Base-by-base conservation (phyloP, 2,329 filamentous ascomycete genomes). In the Cladosporium cucumerinum region DNA sequence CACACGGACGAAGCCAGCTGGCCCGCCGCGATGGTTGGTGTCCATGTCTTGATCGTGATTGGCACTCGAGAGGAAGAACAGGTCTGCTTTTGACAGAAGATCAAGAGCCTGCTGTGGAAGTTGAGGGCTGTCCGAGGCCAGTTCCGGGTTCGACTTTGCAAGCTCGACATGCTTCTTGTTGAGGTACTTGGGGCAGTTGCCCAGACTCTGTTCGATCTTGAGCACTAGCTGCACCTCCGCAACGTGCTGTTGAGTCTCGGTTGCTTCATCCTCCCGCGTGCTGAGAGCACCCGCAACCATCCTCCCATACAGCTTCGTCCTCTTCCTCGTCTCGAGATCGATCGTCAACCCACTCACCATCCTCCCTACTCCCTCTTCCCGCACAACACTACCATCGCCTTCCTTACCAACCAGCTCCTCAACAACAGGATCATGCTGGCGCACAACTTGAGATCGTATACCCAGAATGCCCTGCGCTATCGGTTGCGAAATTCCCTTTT, bases 171-270 rank as follows among this genome's bases (percentile, higher is more conserved):
- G 79, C 73, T 90, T 93, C 71, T 86, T 86, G 76, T 94, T 95
- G 36, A 96, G 74, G 71, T 96, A 96, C 76, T 96, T 96, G 1
- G 92, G 92, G 71, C 92, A 96, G 71, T 95, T 96, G 0, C 91
- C 86, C 10, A 96, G 72, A 69, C 87, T 90, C 75, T 91, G 88
- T 34, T 89, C 84, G 64, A 96, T 86, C 48, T 84, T 84, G 52
- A 92, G 80, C 16, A 89, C 87, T 39, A 94, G 78, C 69, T 88
- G 85, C 1, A 84, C 75, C 65, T 82, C 76, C 0, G 65, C 65
- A 4, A 74, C 72, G 62, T 76, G 73, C 32, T 68, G 69, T 26
- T 65, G 60, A 36, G 69, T 65, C 52, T 71, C 66, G 48, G 71
- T 67, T 21, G 75, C 68, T 43, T 76, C 71, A 14, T 75, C 70